Conservation (phyloP, 106 monocot species). For the Phalaenopsis equestris region DNA sequence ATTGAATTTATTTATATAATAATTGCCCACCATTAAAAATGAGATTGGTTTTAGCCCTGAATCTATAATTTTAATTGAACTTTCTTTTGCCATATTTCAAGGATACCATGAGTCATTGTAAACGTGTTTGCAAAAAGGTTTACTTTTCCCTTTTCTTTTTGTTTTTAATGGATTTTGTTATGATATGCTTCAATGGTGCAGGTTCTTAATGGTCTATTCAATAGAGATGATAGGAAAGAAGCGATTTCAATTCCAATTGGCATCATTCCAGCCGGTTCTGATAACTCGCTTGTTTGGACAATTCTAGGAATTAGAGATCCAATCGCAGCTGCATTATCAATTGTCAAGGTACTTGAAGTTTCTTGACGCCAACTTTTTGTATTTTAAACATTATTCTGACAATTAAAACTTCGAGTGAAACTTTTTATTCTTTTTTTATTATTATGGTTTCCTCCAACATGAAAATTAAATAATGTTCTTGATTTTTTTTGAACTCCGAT, state of each 20-base stretch:
- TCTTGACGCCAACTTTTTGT: not conserved
- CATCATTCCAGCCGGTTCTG: slow-evolving; percentile 94
- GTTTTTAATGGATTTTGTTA: not conserved
- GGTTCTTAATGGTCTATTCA: slow-evolving; percentile 89
- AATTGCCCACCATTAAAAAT: too few relatives aligned
- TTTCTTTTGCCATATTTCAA: too few relatives aligned
- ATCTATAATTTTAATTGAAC: too few relatives aligned
- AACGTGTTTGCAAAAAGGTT: slow-evolving; percentile 1
- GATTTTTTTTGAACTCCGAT: not conserved
- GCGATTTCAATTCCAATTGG: slow-evolving; percentile 89
- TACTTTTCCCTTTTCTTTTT: not conserved
- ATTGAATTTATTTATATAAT: too few relatives aligned
- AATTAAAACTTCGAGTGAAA: not conserved
- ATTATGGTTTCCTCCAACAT: not conserved
- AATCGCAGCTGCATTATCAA: slow-evolving; percentile 66
- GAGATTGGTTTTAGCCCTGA: too few relatives aligned
- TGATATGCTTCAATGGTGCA: slow-evolving; percentile 18
- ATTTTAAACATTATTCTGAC: not conserved
- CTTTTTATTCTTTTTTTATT: not conserved
- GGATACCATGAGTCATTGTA: not conserved
- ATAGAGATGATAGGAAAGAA: slow-evolving; percentile 61
- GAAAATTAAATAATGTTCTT: not conserved
- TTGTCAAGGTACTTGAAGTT: slow-evolving; percentile 58
- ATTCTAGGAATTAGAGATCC: slow-evolving; percentile 90
- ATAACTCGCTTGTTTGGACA: slow-evolving; percentile 96